Conservation (phyloP, 257 asterid species). For the Solanum virginianum region DNA sequence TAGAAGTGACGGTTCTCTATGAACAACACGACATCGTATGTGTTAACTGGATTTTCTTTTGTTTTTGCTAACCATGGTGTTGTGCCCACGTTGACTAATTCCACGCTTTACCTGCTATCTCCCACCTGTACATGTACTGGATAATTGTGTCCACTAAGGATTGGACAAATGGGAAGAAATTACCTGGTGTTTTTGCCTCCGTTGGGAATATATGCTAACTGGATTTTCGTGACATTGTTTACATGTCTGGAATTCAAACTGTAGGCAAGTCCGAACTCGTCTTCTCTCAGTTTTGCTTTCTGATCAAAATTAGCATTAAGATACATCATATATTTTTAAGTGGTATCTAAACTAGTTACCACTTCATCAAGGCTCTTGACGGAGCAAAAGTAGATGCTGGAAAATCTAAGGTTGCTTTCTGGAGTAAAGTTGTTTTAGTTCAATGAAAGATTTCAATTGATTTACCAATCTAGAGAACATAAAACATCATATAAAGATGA, state of each 20-base stretch:
- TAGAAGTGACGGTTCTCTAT: neutral
- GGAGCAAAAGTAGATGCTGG: neutral
- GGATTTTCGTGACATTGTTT: neutral
- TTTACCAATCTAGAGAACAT: neutral
- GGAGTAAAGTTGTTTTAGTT: neutral
- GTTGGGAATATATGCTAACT: neutral
- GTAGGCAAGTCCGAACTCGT: neutral
- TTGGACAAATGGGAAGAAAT: too few species aligned
- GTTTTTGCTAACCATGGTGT: neutral
- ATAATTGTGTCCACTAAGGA: too few species aligned
- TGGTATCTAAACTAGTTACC: neutral
- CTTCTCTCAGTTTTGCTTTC: neutral
- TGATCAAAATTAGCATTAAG: neutral
- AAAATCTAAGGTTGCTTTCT: neutral
- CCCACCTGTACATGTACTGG: too few species aligned
- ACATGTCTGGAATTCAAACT: neutral
- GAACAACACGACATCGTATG: neutral
- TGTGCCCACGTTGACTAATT: neutral
- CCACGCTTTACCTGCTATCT: too few species aligned
- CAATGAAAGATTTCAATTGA: neutral
- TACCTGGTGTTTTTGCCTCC: neutral
- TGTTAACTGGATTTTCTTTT: neutral
- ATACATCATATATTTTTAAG: neutral
- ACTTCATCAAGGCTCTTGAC: neutral
- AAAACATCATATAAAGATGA: neutral